Conservation (phyloP, 2,329 filamentous ascomycete species). For the Gyromitra esculenta region DNA sequence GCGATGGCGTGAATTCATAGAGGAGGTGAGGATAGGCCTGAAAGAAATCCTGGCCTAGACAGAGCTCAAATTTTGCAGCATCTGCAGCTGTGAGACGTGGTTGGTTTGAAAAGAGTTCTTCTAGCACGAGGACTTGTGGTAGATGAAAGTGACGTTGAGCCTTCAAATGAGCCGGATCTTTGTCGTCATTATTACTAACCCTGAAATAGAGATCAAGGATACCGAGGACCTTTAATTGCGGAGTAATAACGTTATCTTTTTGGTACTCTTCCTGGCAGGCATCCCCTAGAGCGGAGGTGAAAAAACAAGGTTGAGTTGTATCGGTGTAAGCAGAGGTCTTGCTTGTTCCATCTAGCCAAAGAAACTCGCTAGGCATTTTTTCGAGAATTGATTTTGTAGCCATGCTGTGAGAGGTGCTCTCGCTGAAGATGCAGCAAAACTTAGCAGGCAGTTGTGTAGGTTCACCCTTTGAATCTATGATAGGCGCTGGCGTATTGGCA, state of each 20-base stretch:
- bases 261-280: constrained; percentile 16
- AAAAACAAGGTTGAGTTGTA: constrained; percentile 7
- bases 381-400: neutral
- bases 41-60: constrained; percentile 29
- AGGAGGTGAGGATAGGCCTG: constrained; percentile 36
- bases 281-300: constrained; percentile 27
- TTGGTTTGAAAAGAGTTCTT: constrained; percentile 20
- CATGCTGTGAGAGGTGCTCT: constrained; percentile 36
- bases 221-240: constrained; percentile 8
- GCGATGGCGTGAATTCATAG: constrained; percentile 19
- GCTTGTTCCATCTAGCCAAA: neutral
- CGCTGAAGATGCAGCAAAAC: constrained; percentile 19
- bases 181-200: neutral
- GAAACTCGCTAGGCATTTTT: constrained; percentile 15
- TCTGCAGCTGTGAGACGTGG: constrained; percentile 10
- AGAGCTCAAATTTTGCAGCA: constrained; percentile 25
- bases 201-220: constrained; percentile 19
- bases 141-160: constrained; percentile 20
- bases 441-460: neutral
- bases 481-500: constrained; percentile 3
- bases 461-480: neutral
- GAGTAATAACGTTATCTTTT: neutral
- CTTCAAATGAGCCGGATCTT: neutral
- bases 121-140: constrained; percentile 19
- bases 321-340: neutral